These are phyloP conservation scores for Dalbergia oliveri DNA, from an alignment of 306 rosid species.

Conservation along the genomic window DNA sequence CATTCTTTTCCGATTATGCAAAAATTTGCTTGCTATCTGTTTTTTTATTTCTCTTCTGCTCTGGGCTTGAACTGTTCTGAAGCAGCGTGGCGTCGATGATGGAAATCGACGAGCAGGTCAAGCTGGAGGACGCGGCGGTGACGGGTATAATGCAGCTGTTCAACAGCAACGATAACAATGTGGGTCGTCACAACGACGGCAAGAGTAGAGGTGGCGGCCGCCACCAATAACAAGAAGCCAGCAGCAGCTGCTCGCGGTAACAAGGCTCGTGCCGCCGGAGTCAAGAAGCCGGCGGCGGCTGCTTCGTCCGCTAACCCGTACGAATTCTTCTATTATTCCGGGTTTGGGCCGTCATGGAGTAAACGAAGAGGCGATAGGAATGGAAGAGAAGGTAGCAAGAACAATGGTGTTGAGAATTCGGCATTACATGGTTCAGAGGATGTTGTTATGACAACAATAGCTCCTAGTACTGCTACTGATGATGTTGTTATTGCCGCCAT, in stretches of 20 bases:
- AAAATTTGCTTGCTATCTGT: constrained; percentile 6
- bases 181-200: background rate
- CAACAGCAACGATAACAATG: background rate
- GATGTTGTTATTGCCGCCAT: background rate
- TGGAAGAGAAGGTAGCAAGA: constrained; percentile 31
- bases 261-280: constrained; percentile 10
- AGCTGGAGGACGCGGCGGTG: background rate
- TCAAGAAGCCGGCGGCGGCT: constrained; percentile 26
- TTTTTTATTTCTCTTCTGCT: background rate
- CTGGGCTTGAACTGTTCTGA: background rate
- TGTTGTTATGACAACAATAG: background rate
- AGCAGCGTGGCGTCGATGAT: constrained; percentile 67
- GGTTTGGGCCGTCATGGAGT: constrained; percentile 82
- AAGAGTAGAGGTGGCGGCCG: background rate
- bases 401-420: background rate
- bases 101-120: constrained; percentile 25
- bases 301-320: constrained; percentile 53
- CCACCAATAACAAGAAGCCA: background rate
- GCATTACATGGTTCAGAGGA: constrained; percentile 12
- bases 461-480: background rate
- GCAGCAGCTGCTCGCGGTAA: background rate
- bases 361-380: constrained; percentile 63
- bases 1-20: background rate
- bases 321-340: constrained; percentile 86
- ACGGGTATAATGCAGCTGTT: background rate